Evolutionary conservation across 225 moss, liverwort and hornwort species (phyloP).

Genomic region (Climacium dendroides): DNA sequence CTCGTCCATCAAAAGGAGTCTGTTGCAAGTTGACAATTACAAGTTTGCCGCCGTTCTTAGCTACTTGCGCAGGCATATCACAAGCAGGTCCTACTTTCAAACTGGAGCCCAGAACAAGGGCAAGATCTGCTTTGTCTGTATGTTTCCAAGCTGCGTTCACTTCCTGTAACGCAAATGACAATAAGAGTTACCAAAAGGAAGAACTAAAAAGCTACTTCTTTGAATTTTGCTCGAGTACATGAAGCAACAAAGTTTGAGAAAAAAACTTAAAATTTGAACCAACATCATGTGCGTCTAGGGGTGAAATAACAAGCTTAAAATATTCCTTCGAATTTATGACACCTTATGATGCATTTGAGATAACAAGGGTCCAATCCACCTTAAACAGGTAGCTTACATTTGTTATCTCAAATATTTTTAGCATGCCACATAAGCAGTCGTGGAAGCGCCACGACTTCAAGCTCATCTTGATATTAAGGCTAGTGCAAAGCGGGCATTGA

Average conservation of each 20-base stretch:
- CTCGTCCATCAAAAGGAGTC: slow-evolving; percentile 71
- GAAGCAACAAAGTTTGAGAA: background rate
- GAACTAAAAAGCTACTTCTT: background rate
- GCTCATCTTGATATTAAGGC: background rate
- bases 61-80: slow-evolving; percentile 77
- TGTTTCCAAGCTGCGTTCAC: slow-evolving; percentile 67
- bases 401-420: background rate
- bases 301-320: background rate
- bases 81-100: slow-evolving; percentile 86
- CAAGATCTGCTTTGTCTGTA: slow-evolving; percentile 65
- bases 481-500: background rate
- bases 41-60: slow-evolving; percentile 73
- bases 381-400: background rate
- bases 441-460: background rate
- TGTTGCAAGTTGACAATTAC: slow-evolving; percentile 82
- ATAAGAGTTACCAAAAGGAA: background rate
- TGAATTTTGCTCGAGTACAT: background rate
- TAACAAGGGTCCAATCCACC: background rate
- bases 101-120: slow-evolving; percentile 82
- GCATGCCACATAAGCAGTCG: background rate
- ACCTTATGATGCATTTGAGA: background rate
- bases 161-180: slow-evolving; percentile 34
- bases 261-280: background rate
- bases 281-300: background rate
- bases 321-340: background rate